phyloP scores from a whole-genome alignment of 306 rosid genomes.

The Ormosia semicastrata region DNA sequence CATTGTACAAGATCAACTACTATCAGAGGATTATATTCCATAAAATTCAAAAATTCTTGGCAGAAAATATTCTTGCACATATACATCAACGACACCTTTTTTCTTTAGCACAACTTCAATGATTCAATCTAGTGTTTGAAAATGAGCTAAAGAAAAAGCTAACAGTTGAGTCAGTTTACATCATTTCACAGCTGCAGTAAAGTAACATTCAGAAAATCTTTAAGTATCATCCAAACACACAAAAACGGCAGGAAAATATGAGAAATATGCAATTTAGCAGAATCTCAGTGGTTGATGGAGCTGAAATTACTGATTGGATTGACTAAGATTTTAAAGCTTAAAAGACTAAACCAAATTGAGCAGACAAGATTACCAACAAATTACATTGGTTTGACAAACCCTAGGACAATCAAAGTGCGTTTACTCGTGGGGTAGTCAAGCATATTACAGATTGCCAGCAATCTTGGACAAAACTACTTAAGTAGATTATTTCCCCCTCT shows the following conservation, averaged over 20 bases:
- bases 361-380: not conserved
- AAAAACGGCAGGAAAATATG: not conserved
- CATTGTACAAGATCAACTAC: not conserved
- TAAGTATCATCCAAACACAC: not conserved
- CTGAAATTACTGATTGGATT: not conserved
- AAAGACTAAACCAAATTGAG: not conserved
- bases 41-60: not conserved
- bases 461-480: not conserved
- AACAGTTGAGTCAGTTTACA: not conserved
- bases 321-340: not conserved
- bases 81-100: not conserved
- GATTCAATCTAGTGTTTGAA: not conserved
- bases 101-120: not conserved
- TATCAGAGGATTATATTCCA: not conserved
- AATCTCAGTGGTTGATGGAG: not conserved
- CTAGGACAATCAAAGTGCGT: not conserved
- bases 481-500: not conserved
- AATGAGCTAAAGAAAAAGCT: not conserved
- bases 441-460: not conserved
- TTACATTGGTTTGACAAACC: not conserved
- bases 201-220: not conserved
- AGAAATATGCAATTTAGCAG: not conserved
- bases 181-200: not conserved
- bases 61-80: not conserved
- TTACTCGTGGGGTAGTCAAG: not conserved